Percentiles rank a stretch among this genome's conserved stretches.
phyloP scores from a whole-genome alignment of 225 moss, liverwort and hornwort genomes.

The Sphagnum tenellum region DNA sequence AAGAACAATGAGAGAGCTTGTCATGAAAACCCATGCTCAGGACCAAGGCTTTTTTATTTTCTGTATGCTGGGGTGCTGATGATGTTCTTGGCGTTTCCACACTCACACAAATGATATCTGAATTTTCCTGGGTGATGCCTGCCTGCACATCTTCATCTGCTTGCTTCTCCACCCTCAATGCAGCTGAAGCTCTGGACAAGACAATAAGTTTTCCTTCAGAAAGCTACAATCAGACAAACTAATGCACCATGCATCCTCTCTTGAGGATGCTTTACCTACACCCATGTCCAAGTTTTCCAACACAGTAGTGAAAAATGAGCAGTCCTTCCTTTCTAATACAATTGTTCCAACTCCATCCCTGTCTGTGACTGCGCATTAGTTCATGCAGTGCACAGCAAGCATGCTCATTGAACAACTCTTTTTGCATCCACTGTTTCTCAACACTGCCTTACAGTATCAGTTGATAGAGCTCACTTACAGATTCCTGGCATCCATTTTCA shows the following conservation, averaged over 20 bases:
- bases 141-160: conserved; percentile 11
- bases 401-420: no score
- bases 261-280: conserved; percentile 11
- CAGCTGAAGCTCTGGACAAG: conserved; percentile 23
- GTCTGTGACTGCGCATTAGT: no score
- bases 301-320: no score
- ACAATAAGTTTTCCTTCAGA: not conserved
- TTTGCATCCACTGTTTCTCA: no score
- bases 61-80: conserved; percentile 13
- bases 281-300: no score
- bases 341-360: no score
- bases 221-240: no score
- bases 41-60: conserved; percentile 10
- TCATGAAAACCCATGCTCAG: conserved; percentile 21
- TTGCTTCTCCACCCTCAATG: conserved; percentile 15
- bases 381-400: no score
- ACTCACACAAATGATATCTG: conserved; percentile 8
- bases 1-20: conserved; percentile 10
- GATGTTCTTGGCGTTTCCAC: conserved; percentile 11
- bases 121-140: conserved; percentile 11
- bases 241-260: conserved; percentile 19
- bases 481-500: no score
- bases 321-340: no score
- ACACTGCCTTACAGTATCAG: no score
- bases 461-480: no score